Percentiles rank a stretch among this genome's conserved stretches.
phyloP scores from a whole-genome alignment of 179 eudicot genomes.

The Dionaea muscipula region DNA sequence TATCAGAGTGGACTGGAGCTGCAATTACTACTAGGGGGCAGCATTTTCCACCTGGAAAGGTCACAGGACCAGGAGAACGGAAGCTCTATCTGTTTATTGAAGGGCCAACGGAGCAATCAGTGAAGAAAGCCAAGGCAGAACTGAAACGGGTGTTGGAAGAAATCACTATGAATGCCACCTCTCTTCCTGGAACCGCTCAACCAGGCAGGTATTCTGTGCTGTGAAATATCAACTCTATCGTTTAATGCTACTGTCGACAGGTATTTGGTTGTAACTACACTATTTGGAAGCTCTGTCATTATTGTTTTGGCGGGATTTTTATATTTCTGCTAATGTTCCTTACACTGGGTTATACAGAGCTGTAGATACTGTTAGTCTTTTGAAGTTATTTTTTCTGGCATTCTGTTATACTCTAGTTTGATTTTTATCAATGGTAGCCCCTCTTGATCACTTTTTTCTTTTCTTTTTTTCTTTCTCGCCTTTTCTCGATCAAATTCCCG shows the following conservation, averaged over 20 bases:
- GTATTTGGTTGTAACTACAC: not conserved
- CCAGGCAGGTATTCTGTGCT: constrained; percentile 76
- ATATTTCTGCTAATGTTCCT: too few relatives aligned
- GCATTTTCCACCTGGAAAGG: constrained; percentile 60
- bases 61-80: constrained; percentile 62
- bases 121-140: constrained; percentile 74
- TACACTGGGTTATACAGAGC: too few relatives aligned
- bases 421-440: constrained; percentile 2
- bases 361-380: too few relatives aligned
- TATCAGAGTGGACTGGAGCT: constrained; percentile 89
- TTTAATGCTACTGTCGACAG: constrained; percentile 1
- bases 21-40: constrained; percentile 93
- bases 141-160: constrained; percentile 77
- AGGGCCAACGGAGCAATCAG: constrained; percentile 84
- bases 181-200: constrained; percentile 79
- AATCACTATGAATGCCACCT: constrained; percentile 57
- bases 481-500: constrained; percentile 7
- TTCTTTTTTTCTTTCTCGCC: not conserved
- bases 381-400: too few relatives aligned
- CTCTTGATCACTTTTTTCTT: constrained; percentile 15
- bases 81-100: constrained; percentile 83
- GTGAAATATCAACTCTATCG: constrained; percentile 12
- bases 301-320: not conserved
- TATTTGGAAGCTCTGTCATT: not conserved
- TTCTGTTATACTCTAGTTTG: constrained; percentile 1